Evolutionary conservation across 345 rosid genomes (phyloP), one percentile per base, ranked within the genome.

Genomic region (Lepidium aucheri): DNA sequence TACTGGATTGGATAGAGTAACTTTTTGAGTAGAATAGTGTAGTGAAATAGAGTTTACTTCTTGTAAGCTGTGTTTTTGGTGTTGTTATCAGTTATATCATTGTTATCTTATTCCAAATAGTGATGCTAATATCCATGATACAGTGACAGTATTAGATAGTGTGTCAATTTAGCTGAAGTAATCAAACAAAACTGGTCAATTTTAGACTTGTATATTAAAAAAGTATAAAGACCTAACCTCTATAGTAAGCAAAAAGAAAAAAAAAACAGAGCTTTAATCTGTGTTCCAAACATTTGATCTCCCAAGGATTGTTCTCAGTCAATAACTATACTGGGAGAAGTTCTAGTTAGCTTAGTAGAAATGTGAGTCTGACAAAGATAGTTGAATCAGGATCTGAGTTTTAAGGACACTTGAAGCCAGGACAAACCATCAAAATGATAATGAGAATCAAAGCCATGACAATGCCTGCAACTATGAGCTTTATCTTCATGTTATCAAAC

Each of bases 401-500:
- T 57, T 42, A 72, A 56, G 57, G 65, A 69, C 98, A 93, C 1
- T 78, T 83, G 83, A 93, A 88, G 42, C 97, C 96, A 63, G 62
- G 96, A 78, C 97, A 93, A 61, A 93, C 57, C 0, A 96, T 82
- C 42, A 93, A 70, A 39, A 87, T 3, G 45, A 89, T 78, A 72
- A 89, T 69, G 44, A 92, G 91, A 73, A 87, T 70, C 81, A 92
- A 70, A 6, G 82, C 83, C 15, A 79, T 17, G 50, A 92, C 7
- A 58, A 93, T 82, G 46, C 82, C 96, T 14, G 86, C 56, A 22
- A 87, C 98, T 36, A 93, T 79, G 69, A 92, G 79, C 77, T 92
- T 92, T 36, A 89, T 83, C 90, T 92, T 93, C 98, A 93, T 93
- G 69, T 90, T 93, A 76, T 93, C 81, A 28, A 79, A 0, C 98